Evolutionary conservation across 148 eudicot species (phyloP).

Genomic region (Dianthus caryophyllus): DNA sequence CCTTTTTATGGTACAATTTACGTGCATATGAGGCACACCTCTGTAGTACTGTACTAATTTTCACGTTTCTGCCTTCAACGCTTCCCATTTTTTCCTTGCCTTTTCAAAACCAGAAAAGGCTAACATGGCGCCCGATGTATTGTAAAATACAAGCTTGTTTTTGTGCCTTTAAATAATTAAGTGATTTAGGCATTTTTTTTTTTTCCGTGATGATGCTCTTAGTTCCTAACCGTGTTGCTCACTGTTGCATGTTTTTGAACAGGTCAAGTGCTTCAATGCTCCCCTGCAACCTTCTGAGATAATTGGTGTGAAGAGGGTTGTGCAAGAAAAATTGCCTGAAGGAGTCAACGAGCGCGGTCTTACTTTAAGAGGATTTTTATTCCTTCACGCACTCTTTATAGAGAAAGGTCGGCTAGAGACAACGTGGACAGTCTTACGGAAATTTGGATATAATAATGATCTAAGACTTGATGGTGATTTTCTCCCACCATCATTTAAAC

Average conservation of each 20-base stretch:
- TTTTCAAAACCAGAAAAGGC: too few species aligned
- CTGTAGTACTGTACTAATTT: too few species aligned
- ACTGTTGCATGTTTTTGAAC: constrained; percentile 23
- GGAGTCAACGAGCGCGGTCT: constrained; percentile 87
- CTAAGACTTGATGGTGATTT: constrained; percentile 67
- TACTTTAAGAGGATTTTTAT: constrained; percentile 85
- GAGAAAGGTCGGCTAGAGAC: constrained; percentile 93
- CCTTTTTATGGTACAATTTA: too few species aligned
- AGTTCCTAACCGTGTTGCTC: too few species aligned
- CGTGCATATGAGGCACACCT: too few species aligned
- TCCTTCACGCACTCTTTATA: constrained; percentile 86
- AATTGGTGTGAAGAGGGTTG: constrained; percentile 87
- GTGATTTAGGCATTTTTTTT: not conserved
- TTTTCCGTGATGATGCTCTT: not conserved
- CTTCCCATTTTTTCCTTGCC: too few species aligned
- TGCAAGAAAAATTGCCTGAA: constrained; percentile 80
- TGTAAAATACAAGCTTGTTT: too few species aligned
- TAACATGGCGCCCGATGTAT: too few species aligned
- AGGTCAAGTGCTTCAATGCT: constrained; percentile 96
- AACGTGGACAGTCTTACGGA: constrained; percentile 92
- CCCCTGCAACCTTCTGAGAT: constrained; percentile 93
- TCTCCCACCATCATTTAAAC: constrained; percentile 71
- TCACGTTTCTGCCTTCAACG: too few species aligned
- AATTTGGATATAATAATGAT: constrained; percentile 89
- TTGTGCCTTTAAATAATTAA: not conserved